Percentiles rank a stretch among this genome's conserved stretches.
phyloP scores from a whole-genome alignment of 371 early-diverging fungal genomes.

The Mucor irregularis region DNA sequence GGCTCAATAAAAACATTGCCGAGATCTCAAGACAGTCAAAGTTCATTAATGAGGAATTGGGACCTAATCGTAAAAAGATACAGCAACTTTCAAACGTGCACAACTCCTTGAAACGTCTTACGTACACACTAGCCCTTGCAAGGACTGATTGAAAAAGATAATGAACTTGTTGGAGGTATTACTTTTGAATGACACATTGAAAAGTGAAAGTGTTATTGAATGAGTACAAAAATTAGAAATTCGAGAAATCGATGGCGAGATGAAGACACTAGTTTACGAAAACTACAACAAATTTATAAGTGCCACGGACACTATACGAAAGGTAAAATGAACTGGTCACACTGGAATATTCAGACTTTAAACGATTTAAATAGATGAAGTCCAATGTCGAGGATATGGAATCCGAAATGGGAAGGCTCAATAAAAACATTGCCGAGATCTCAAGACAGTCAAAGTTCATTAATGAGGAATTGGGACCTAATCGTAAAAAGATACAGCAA shows the following conservation, averaged over 20 bases:
- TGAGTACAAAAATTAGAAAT: constrained; percentile 52
- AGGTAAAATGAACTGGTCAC: constrained; percentile 33
- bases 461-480: constrained; percentile 61
- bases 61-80: constrained; percentile 71
- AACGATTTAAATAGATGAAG: constrained; percentile 66
- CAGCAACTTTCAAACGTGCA: constrained; percentile 77
- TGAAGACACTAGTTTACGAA: constrained; percentile 96
- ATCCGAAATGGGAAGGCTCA: constrained; percentile 72
- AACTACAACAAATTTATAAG: constrained; percentile 95
- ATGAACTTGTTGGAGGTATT: constrained; percentile 74
- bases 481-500: constrained; percentile 73
- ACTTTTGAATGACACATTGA: background rate
- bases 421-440: constrained; percentile 70
- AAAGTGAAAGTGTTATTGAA: background rate
- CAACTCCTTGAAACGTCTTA: constrained; percentile 70
- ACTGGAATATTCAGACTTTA: no score
- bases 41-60: constrained; percentile 60
- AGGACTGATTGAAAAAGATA: constrained; percentile 73
- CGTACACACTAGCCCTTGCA: constrained; percentile 55
- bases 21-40: constrained; percentile 60
- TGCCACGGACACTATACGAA: constrained; percentile 89
- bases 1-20: constrained; percentile 69
- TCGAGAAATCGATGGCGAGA: constrained; percentile 89
- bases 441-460: constrained; percentile 54
- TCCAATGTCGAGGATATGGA: constrained; percentile 79